Evolutionary conservation across 805 yeast species (phyloP).

Genomic region (Cyberlindnera mycetangii): DNA sequence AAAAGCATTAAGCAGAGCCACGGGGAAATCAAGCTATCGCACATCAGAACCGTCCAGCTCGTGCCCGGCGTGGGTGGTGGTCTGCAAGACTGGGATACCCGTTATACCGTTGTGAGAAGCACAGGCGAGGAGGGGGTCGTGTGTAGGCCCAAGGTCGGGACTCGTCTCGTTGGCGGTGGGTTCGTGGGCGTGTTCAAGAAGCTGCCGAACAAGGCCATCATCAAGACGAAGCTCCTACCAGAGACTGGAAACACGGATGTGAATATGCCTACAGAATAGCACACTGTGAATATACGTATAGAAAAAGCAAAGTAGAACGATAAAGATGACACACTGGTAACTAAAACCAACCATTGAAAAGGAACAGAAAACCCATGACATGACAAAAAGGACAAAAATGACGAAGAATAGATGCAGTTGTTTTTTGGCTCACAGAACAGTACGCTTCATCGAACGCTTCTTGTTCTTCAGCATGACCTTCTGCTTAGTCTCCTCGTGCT

Average conservation of each 20-base stretch:
- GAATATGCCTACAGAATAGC: background rate
- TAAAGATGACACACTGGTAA: background rate
- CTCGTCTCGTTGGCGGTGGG: constrained; percentile 48
- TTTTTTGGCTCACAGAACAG: constrained; percentile 8
- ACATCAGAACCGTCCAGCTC: constrained; percentile 40
- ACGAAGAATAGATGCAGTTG: background rate
- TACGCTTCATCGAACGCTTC: constrained; percentile 26
- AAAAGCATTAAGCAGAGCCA: constrained; percentile 29
- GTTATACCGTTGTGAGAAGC: constrained; percentile 37
- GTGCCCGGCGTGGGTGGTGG: constrained; percentile 51
- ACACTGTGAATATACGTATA: background rate
- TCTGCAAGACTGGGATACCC: constrained; percentile 48
- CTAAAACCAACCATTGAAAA: background rate
- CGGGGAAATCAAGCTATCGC: constrained; percentile 33
- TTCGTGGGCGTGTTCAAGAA: constrained; percentile 44
- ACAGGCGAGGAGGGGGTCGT: constrained; percentile 40
- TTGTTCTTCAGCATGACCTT: constrained; percentile 34
- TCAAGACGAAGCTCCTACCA: constrained; percentile 13
- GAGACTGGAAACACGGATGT: too few relatives aligned
- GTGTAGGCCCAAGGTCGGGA: constrained; percentile 50
- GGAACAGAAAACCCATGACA: constrained; percentile 3
- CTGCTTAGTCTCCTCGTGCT: constrained; percentile 45
- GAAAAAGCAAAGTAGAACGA: background rate
- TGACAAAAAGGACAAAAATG: background rate
- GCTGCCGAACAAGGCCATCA: constrained; percentile 22